Base-by-base conservation (phyloP, 1,284 basidiomycete genomes). In the Puccinia hordei region DNA sequence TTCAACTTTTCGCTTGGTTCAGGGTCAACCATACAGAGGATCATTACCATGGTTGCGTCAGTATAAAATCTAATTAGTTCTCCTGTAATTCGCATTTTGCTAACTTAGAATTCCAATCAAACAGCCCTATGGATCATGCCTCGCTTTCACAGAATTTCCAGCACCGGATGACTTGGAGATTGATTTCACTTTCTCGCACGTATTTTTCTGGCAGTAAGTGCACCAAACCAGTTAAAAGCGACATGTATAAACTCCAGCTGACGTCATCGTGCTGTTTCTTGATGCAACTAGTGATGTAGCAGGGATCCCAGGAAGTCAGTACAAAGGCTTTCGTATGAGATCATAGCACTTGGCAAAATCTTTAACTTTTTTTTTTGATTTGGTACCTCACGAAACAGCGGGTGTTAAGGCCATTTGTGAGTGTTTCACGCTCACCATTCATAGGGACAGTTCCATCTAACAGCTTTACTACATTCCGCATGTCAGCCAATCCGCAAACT, bases 181-280 rank as follows among this genome's bases (percentile, higher is more conserved):
- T 19, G 49, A 10, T 35, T 68, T n/a, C 27, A 22, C 4, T 4
- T 24, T 22, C 13, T 13, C 22, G n/a, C n/a, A 53, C 10, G 24
- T 17, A 17, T 73, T 73, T 57, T 53, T 57, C 69, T 73, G 69
- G 69, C 69, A 73, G 69, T 73, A 55, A 73, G 69, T 24, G 19
- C 27, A 6, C 24, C 57, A 59, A 12, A 55, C 19, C 9, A 3
- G 24, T 13, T 33, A 33, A 59, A 17, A 27, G 30, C 15, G 2
- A 15, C 15, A 63, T 0, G 8, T 22, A 22, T 38, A 33, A 63
- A 63, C 33, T 38, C 33, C 5, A 33, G 57, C 57, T 59, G 30
- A 59, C 57, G 38, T 30, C 15, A 17, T 33, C 8, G 1, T 49
- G 8, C 17, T 19, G 17, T 63, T 63, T n/a, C 59, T 38, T 38